Evolutionary conservation across 805 yeast genomes (phyloP).

Genomic region (Zygosaccharomyces siamensis): DNA sequence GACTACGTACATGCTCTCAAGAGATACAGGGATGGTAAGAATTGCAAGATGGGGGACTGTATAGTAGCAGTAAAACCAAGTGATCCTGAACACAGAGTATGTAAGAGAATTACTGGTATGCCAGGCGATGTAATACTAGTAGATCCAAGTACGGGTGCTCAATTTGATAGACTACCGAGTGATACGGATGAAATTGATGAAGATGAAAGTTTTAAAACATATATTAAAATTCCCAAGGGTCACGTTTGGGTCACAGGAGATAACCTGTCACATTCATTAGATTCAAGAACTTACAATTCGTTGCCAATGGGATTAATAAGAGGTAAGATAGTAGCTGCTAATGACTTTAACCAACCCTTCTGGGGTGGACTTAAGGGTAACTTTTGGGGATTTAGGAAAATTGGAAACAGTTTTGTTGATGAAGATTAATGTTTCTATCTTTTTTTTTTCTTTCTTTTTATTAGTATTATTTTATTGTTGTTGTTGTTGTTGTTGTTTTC

Average conservation of each 20-base stretch:
- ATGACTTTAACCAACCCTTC: conserved; percentile 48
- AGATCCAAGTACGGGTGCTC: conserved; percentile 67
- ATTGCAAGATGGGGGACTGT: conserved; percentile 75
- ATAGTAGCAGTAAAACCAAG: conserved; percentile 88
- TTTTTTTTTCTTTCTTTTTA: background rate
- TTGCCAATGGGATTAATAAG: conserved; percentile 82
- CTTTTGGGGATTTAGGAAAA: conserved; percentile 52
- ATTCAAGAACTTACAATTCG: conserved; percentile 85
- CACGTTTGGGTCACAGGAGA: conserved; percentile 98
- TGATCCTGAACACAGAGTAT: conserved; percentile 76
- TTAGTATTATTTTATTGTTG: no score
- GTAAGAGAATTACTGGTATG: conserved; percentile 93
- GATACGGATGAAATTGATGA: conserved; percentile 17
- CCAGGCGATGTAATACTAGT: conserved; percentile 82
- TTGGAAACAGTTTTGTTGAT: conserved; percentile 46
- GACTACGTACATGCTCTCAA: conserved; percentile 81
- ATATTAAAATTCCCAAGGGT: conserved; percentile 80
- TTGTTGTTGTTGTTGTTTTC: no score
- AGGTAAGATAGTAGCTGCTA: conserved; percentile 80
- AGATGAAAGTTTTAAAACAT: conserved; percentile 38
- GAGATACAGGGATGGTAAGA: conserved; percentile 55
- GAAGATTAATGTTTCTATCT: conserved; percentile 22
- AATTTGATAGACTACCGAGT: conserved; percentile 19
- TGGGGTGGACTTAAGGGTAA: conserved; percentile 35
- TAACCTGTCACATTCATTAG: conserved; percentile 79